These are phyloP conservation scores for Tolypocladium album DNA, from an alignment of 2,329 filamentous ascomycete genomes.

Conservation along the genomic window DNA sequence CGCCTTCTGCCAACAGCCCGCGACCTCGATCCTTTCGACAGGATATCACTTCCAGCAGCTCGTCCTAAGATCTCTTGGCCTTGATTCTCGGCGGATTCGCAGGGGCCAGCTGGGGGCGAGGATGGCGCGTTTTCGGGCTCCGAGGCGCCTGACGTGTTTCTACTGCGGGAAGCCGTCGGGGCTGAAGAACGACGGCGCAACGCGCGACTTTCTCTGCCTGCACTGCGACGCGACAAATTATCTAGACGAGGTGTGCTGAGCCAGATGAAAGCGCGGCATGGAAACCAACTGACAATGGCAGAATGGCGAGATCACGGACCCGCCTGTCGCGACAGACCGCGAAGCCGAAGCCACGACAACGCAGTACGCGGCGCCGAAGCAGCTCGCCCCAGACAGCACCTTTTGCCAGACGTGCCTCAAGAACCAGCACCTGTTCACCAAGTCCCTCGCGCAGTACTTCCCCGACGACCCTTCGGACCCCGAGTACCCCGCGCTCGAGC, in stretches of 20 bases:
- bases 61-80: not conserved
- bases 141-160: slow-evolving; percentile 57
- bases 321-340: slow-evolving; percentile 49
- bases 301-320: slow-evolving; percentile 85
- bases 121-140: slow-evolving; percentile 32
- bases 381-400: slow-evolving; percentile 21
- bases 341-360: slow-evolving; percentile 29
- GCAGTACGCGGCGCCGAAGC: slow-evolving; percentile 36
- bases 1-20: not conserved
- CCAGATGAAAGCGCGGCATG: not conserved
- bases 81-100: not conserved
- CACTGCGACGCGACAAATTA: slow-evolving; percentile 82
- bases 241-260: slow-evolving; percentile 60
- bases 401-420: slow-evolving; percentile 74
- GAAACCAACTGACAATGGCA: slow-evolving; percentile 21
- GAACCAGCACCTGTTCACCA: slow-evolving; percentile 76
- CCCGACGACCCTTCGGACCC: slow-evolving; percentile 53
- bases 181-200: slow-evolving; percentile 43
- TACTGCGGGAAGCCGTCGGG: slow-evolving; percentile 67
- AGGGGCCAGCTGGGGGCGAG: not conserved
- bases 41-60: not conserved
- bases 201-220: slow-evolving; percentile 60
- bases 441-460: slow-evolving; percentile 70
- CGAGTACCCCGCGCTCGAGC: slow-evolving; percentile 57
- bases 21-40: not conserved